phyloP scores from a whole-genome alignment of 768 basidiomycete genomes.

The Suillus occidentalis region DNA sequence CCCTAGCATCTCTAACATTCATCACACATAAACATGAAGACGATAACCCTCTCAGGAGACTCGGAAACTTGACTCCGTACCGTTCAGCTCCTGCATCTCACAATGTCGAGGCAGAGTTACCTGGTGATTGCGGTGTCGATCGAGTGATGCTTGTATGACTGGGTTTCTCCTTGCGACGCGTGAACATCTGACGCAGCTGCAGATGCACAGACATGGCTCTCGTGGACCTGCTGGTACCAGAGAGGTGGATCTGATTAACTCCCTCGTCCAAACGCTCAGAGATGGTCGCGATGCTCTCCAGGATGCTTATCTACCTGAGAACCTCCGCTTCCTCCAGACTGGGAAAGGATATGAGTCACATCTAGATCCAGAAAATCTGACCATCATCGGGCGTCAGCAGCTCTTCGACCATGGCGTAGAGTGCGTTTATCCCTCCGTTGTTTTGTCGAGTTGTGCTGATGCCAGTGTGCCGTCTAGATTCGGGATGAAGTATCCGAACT shows the following conservation, averaged over 20 bases:
- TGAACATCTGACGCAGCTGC: not conserved
- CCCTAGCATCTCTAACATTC: not conserved
- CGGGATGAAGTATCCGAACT: constrained; percentile 21
- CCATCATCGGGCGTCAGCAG: constrained; percentile 36
- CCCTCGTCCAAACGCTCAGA: constrained; percentile 34
- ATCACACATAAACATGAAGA: not conserved
- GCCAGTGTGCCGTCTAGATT: constrained; percentile 17
- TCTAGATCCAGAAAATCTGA: constrained; percentile 37
- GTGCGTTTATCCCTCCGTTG: constrained; percentile 19
- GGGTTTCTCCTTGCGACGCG: too few relatives aligned
- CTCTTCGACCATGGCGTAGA: constrained; percentile 42
- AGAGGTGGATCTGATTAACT: constrained; percentile 32
- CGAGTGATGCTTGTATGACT: constrained; percentile 32
- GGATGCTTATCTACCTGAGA: constrained; percentile 30
- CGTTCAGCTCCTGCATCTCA: constrained; percentile 23
- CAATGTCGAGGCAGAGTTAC: constrained; percentile 26
- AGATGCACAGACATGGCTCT: constrained; percentile 45
- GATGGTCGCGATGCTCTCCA: constrained; percentile 23
- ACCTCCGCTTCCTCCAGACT: constrained; percentile 33
- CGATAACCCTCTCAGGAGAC: constrained; percentile 4
- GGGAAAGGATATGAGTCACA: constrained; percentile 36
- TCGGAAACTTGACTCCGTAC: constrained; percentile 35
- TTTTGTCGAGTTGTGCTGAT: not conserved
- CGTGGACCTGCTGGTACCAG: constrained; percentile 31
- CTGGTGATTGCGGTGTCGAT: constrained; percentile 32